A percentile compares a stretch with the other conserved stretches of the same genome.
These are phyloP conservation scores for Zangia roseola DNA, from an alignment of 768 basidiomycete species.

Conservation along the genomic window DNA sequence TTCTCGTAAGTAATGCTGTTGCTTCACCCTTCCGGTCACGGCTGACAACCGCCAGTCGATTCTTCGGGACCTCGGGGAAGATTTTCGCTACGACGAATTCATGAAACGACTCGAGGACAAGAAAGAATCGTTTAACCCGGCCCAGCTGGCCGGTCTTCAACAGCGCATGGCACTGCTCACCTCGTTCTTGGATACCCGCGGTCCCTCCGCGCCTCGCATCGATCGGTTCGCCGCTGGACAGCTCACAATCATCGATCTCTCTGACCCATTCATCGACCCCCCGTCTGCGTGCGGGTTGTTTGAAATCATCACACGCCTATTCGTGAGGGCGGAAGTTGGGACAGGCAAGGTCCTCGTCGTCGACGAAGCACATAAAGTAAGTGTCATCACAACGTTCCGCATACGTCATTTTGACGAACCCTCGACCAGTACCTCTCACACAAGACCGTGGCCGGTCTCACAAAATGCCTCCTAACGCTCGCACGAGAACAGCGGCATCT, in stretches of 20 bases:
- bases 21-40: not conserved
- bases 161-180: slow-evolving; percentile 63
- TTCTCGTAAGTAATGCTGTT: slow-evolving; percentile 46
- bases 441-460: slow-evolving; percentile 49
- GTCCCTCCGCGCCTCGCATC: slow-evolving; percentile 1
- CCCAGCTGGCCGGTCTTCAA: slow-evolving; percentile 54
- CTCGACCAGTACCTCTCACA: slow-evolving; percentile 53
- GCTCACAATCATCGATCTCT: slow-evolving; percentile 67
- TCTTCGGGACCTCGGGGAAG: slow-evolving; percentile 60
- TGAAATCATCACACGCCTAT: slow-evolving; percentile 64
- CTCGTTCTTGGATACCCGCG: slow-evolving; percentile 48
- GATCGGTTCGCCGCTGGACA: slow-evolving; percentile 54
- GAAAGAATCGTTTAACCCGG: slow-evolving; percentile 53
- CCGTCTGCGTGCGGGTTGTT: slow-evolving; percentile 67
- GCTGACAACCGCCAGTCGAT: slow-evolving; percentile 43
- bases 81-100: slow-evolving; percentile 53
- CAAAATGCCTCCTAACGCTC: slow-evolving; percentile 54
- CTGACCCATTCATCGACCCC: slow-evolving; percentile 71
- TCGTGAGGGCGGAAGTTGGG: slow-evolving; percentile 55
- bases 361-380: slow-evolving; percentile 75
- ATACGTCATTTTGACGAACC: not conserved
- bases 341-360: slow-evolving; percentile 71
- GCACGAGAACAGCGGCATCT: slow-evolving; percentile 71
- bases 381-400: not conserved
- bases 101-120: slow-evolving; percentile 42